These are phyloP conservation scores for Fusarium brevicatenulatum DNA, from an alignment of 2,329 filamentous ascomycete species.

Conservation along the genomic window DNA sequence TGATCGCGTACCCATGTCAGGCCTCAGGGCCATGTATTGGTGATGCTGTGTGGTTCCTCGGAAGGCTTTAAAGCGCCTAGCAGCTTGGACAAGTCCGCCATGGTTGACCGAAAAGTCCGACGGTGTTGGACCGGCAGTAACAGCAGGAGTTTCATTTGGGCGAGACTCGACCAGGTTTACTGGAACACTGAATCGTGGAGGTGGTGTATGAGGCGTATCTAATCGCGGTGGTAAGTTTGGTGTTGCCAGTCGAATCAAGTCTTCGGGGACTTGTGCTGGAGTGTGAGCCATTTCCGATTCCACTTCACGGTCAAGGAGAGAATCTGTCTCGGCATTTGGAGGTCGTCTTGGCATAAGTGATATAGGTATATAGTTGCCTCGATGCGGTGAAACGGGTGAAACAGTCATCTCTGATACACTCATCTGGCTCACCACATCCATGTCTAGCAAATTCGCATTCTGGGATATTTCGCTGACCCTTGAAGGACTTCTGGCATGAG, in stretches of 20 bases:
- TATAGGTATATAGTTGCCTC: constrained; percentile 10
- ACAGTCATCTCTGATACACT: constrained; percentile 34
- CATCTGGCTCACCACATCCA: constrained; percentile 30
- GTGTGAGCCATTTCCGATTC: constrained; percentile 25
- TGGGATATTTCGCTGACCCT: constrained; percentile 37
- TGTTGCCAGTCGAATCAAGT: constrained; percentile 42
- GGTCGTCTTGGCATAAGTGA: constrained; percentile 10
- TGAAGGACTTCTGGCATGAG: constrained; percentile 36
- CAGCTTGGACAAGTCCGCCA: constrained; percentile 38
- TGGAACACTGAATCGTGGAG: constrained; percentile 17
- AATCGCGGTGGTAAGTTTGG: constrained; percentile 41
- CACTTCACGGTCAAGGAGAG: constrained; percentile 28
- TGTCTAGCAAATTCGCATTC: constrained; percentile 27
- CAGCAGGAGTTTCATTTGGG: not conserved
- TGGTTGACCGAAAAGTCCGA: constrained; percentile 32
- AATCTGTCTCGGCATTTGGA: constrained; percentile 27
- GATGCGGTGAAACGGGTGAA: constrained; percentile 29
- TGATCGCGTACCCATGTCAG: constrained; percentile 29
- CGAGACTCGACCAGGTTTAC: constrained; percentile 14
- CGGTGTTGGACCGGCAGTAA: not conserved
- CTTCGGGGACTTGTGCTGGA: constrained; percentile 16
- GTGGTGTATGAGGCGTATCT: constrained; percentile 39
- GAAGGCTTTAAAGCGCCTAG: constrained; percentile 40
- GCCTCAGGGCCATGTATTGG: constrained; percentile 37
- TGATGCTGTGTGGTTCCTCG: constrained; percentile 32